Percentiles rank a stretch among this genome's conserved stretches.
Evolutionary conservation across 768 basidiomycete genomes (phyloP).

Genomic region (Lactarius hatsudake): DNA sequence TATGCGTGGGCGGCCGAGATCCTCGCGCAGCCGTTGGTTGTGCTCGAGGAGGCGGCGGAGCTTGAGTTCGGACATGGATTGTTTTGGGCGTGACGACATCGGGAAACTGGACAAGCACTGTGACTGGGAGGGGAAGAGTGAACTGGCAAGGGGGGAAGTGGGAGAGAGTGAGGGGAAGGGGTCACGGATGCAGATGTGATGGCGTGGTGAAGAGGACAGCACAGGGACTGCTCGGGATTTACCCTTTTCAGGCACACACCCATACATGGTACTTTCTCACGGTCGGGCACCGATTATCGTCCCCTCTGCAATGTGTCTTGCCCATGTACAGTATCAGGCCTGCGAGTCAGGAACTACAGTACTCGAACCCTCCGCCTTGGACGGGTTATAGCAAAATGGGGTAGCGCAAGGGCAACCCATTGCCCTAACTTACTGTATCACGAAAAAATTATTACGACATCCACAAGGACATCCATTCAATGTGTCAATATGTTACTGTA

Average conservation of each 20-base stretch:
- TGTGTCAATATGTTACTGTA: neutral
- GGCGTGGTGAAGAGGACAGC: constrained; percentile 1
- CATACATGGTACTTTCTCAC: neutral
- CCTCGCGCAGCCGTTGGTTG: constrained; percentile 68
- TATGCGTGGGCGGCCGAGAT: constrained; percentile 66
- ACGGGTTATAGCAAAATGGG: neutral
- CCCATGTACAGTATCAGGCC: neutral
- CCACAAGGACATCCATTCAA: neutral
- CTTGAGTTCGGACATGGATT: constrained; percentile 80
- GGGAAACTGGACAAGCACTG: too few species aligned
- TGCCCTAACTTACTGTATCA: neutral
- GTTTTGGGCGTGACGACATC: constrained; percentile 64
- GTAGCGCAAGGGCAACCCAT: neutral
- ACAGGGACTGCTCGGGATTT: neutral
- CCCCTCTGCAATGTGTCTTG: neutral
- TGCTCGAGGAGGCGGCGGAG: constrained; percentile 73
- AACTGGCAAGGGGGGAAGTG: neutral
- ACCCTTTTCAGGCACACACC: neutral
- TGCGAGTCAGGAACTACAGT: neutral
- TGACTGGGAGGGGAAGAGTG: neutral
- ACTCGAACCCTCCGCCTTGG: neutral
- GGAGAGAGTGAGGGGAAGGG: neutral
- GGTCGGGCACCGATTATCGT: neutral
- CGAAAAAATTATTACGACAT: neutral
- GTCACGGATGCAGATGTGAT: neutral